phyloP scores from a whole-genome alignment of 805 yeast genomes.

The Kuraishia hungarica region DNA sequence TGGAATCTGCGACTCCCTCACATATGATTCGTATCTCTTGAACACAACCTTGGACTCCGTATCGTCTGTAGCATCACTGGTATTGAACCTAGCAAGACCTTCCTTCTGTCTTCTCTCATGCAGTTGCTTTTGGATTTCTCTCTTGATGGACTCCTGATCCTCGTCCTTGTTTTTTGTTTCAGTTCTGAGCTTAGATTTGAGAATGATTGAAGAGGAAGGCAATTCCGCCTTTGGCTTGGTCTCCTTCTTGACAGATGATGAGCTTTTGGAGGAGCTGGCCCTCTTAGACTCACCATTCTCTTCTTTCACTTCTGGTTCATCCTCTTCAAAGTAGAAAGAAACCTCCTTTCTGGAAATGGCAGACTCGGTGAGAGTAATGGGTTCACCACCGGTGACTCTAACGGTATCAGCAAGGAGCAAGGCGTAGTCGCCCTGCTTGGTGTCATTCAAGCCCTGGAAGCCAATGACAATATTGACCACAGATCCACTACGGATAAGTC shows the following conservation, averaged over 20 bases:
- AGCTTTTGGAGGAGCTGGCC: neutral
- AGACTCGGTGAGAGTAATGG: constrained; percentile 63
- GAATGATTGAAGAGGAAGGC: constrained; percentile 48
- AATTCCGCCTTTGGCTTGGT: constrained; percentile 15
- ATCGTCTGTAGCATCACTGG: constrained; percentile 62
- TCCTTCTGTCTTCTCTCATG: constrained; percentile 82
- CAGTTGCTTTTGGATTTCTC: constrained; percentile 72
- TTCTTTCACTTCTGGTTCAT: constrained; percentile 31
- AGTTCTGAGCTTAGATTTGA: constrained; percentile 72
- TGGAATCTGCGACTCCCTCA: constrained; percentile 90
- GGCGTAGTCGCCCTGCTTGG: constrained; percentile 54
- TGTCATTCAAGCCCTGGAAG: constrained; percentile 50
- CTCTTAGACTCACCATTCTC: neutral
- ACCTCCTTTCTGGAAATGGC: constrained; percentile 66
- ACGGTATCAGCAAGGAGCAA: constrained; percentile 76
- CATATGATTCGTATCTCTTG: constrained; percentile 88
- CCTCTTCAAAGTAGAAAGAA: constrained; percentile 76
- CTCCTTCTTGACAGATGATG: constrained; percentile 19
- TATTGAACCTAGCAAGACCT: constrained; percentile 75
- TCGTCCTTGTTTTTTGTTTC: constrained; percentile 71
- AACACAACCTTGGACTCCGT: constrained; percentile 65
- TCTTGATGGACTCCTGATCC: constrained; percentile 69
- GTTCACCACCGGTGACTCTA: constrained; percentile 53
- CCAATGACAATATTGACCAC: constrained; percentile 74
- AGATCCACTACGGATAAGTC: constrained; percentile 61